Percentiles rank a stretch among this genome's conserved stretches.
These are phyloP conservation scores for Parsonsia alboflavescens DNA, from an alignment of 257 asterid genomes.

Conservation along the genomic window DNA sequence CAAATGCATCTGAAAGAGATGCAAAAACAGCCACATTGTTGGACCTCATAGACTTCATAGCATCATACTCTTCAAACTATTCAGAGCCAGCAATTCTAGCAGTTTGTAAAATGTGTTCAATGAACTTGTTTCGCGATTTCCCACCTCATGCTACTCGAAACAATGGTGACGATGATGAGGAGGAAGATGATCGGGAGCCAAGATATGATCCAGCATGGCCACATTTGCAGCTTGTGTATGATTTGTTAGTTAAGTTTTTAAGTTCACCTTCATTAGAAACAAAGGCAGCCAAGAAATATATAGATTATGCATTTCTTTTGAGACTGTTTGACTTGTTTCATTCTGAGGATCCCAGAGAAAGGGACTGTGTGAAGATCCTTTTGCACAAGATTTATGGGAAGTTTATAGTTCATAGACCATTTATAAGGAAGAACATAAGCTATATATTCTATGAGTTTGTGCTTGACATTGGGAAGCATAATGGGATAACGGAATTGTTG, in stretches of 20 bases:
- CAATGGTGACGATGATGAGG: conserved; percentile 41
- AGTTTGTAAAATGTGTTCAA: conserved; percentile 71
- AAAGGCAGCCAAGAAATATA: conserved; percentile 65
- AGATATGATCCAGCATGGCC: conserved; percentile 81
- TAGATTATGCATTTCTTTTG: conserved; percentile 54
- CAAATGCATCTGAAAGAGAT: conserved; percentile 56
- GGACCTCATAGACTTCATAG: conserved; percentile 66
- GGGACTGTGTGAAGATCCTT: conserved; percentile 71
- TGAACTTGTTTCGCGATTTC: conserved; percentile 65
- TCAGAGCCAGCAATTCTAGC: conserved; percentile 68
- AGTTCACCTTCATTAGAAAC: conserved; percentile 61
- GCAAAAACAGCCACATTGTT: conserved; percentile 61
- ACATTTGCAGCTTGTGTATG: conserved; percentile 73
- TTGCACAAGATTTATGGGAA: conserved; percentile 83
- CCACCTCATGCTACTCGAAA: conserved; percentile 40
- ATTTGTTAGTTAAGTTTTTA: conserved; percentile 62
- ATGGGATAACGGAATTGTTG: conserved; percentile 74
- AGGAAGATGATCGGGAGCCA: conserved; percentile 67
- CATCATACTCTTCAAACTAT: conserved; percentile 56
- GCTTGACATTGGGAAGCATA: conserved; percentile 70
- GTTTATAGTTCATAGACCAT: conserved; percentile 74
- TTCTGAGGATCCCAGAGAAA: conserved; percentile 87
- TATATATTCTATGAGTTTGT: conserved; percentile 60
- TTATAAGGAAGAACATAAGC: conserved; percentile 64
- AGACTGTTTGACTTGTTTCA: conserved; percentile 67